Evolutionary conservation across 208 protist species (phyloP).

Genomic region (Strigomonas galati): DNA sequence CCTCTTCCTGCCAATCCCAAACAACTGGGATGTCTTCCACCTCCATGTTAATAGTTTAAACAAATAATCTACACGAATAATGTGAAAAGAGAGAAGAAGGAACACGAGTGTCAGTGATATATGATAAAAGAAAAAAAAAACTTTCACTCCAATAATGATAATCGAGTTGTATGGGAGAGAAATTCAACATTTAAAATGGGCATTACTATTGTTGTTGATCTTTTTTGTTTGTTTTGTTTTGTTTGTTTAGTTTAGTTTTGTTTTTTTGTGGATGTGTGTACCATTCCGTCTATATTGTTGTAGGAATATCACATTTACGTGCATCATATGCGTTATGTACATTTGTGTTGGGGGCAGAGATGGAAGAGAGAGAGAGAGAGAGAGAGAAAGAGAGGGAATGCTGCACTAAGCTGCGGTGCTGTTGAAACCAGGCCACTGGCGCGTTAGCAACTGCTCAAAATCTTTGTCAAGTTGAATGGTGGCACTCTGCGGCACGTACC

Average conservation of each 20-base stretch:
- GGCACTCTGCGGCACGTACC: slow-evolving; percentile 65
- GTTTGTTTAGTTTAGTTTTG: background rate
- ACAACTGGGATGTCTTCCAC: no score
- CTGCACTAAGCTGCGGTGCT: background rate
- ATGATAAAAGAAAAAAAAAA: background rate
- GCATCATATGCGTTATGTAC: background rate
- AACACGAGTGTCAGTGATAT: background rate
- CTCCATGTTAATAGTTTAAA: no score
- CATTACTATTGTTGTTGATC: no score
- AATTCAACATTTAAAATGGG: no score
- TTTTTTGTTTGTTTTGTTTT: no score
- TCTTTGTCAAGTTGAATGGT: slow-evolving; percentile 53
- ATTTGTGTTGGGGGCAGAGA: background rate
- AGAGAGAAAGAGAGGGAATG: background rate
- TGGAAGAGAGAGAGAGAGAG: background rate
- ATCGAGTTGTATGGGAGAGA: no score
- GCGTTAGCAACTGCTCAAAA: slow-evolving; percentile 54
- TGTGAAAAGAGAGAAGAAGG: background rate
- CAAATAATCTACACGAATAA: background rate
- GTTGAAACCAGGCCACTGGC: slow-evolving; percentile 53
- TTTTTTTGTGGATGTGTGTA: background rate
- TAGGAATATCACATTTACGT: background rate
- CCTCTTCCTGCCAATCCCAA: no score
- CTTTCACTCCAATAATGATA: no score
- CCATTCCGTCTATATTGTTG: background rate